A percentile compares a stretch with the other conserved stretches of the same genome.
Evolutionary conservation across 768 basidiomycete genomes (phyloP).

Genomic region (Agrocybe praecox): DNA sequence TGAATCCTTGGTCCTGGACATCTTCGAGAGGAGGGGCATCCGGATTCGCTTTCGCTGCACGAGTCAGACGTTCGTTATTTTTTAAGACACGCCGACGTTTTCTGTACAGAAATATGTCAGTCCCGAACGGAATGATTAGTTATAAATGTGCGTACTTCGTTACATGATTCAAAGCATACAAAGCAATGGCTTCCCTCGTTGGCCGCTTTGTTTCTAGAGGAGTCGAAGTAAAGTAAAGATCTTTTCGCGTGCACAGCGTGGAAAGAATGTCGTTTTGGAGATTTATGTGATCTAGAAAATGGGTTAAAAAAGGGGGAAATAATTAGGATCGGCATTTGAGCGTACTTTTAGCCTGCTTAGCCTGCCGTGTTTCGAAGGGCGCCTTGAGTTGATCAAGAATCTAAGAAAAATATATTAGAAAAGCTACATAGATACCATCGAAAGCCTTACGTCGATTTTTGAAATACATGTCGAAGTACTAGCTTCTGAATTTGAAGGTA

Average conservation of each 20-base stretch:
- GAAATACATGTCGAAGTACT: constrained; percentile 27
- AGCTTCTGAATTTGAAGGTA: constrained; percentile 42
- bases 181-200: constrained; percentile 67
- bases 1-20: constrained; percentile 96
- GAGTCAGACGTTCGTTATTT: constrained; percentile 91
- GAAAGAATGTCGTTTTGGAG: constrained; percentile 74
- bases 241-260: constrained; percentile 65
- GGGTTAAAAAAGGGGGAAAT: background rate
- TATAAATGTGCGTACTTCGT: constrained; percentile 60
- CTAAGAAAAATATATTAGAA: constrained; percentile 30
- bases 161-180: constrained; percentile 89
- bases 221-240: constrained; percentile 74
- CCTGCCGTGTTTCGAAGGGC: constrained; percentile 57
- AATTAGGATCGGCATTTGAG: background rate
- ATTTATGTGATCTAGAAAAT: constrained; percentile 43
- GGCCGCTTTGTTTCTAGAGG: constrained; percentile 64
- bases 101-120: constrained; percentile 40
- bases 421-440: background rate
- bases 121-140: background rate
- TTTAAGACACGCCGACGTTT: constrained; percentile 89
- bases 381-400: constrained; percentile 57
- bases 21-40: constrained; percentile 64
- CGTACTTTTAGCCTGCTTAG: constrained; percentile 56
- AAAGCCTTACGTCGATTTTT: constrained; percentile 33
- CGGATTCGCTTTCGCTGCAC: constrained; percentile 59